These are phyloP conservation scores for Coemansia sp. DNA, from an alignment of 192 early-diverging fungal genomes.

Conservation along the genomic window DNA sequence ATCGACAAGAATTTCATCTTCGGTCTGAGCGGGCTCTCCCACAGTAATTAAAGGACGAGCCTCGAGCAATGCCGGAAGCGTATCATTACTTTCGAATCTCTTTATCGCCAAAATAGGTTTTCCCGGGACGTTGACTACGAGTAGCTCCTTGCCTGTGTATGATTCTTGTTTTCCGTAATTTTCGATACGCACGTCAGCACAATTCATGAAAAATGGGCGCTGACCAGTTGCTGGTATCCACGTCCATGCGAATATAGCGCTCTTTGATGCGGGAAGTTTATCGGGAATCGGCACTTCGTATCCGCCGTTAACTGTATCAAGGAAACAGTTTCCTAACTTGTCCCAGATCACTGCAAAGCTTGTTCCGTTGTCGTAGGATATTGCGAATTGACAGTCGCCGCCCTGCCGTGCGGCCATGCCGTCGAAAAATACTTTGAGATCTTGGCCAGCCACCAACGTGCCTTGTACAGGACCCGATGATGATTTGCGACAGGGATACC, in stretches of 20 bases:
- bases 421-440: constrained; percentile 57
- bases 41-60: constrained; percentile 31
- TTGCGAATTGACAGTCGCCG: constrained; percentile 55
- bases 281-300: constrained; percentile 59
- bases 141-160: constrained; percentile 47
- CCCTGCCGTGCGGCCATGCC: constrained; percentile 42
- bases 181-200: constrained; percentile 45
- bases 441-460: constrained; percentile 54
- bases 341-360: constrained; percentile 64
- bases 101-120: constrained; percentile 30
- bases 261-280: constrained; percentile 55
- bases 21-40: constrained; percentile 20
- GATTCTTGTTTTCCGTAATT: constrained; percentile 46
- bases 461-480: constrained; percentile 29
- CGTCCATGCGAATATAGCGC: constrained; percentile 58
- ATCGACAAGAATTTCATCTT: neutral
- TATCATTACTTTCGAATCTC: constrained; percentile 21
- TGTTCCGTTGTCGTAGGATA: constrained; percentile 56
- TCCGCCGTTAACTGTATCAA: constrained; percentile 43
- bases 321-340: constrained; percentile 50
- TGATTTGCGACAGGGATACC: constrained; percentile 42
- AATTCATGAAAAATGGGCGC: constrained; percentile 49
- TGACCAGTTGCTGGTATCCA: constrained; percentile 35
- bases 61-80: constrained; percentile 26
- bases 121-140: constrained; percentile 47